phyloP scores from a whole-genome alignment of 192 early-diverging fungal genomes.

The Podila epigama region DNA sequence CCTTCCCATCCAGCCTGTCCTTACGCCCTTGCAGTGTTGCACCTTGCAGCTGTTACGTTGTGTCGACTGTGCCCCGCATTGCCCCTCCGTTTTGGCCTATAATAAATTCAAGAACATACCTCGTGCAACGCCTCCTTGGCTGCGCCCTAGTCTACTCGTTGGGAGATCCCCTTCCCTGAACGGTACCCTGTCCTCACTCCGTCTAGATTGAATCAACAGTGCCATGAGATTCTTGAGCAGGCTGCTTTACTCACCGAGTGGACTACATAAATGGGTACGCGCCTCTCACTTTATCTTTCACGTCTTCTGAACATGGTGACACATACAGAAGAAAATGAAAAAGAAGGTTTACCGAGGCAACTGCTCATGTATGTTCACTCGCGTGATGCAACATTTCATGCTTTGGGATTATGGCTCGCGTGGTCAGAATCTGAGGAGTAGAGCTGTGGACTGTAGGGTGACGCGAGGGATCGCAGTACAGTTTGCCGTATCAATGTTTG shows the following conservation, averaged over 20 bases:
- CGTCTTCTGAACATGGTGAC: background rate
- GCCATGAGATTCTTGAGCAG: too few species aligned
- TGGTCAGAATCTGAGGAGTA: too few species aligned
- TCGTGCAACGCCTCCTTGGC: background rate
- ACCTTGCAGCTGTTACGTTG: background rate
- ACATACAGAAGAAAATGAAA: background rate
- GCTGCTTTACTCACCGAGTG: too few species aligned
- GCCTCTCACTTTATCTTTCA: background rate
- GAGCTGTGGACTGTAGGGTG: too few species aligned
- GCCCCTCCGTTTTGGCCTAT: background rate
- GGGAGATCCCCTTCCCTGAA: slow-evolving; percentile 1
- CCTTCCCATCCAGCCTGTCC: too few species aligned
- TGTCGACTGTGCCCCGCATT: background rate
- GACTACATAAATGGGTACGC: background rate
- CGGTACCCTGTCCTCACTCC: background rate
- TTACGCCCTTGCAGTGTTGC: background rate
- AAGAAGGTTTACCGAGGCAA: too few species aligned
- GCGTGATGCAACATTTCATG: too few species aligned
- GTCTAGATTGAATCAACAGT: background rate
- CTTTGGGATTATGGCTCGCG: too few species aligned
- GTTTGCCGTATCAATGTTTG: too few species aligned
- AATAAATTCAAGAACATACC: background rate
- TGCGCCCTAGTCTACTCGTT: background rate
- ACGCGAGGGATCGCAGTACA: too few species aligned
- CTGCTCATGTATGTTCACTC: too few species aligned